These are phyloP conservation scores for Tolypocladium album DNA, from an alignment of 2,329 filamentous ascomycete species.

Conservation along the genomic window DNA sequence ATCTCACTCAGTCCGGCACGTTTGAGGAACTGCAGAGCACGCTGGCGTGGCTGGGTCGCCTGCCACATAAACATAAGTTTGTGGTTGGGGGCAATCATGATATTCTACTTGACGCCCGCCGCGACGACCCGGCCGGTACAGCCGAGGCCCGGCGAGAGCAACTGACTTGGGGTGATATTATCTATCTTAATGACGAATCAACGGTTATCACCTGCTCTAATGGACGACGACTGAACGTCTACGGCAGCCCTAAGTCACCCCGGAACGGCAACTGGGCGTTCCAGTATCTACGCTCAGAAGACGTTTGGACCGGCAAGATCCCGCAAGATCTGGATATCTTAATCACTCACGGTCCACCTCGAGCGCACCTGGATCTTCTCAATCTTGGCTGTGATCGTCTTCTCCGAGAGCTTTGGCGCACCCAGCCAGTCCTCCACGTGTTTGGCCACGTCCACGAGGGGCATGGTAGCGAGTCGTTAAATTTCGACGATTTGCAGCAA, in stretches of 20 bases:
- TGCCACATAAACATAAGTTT: slow-evolving; percentile 29
- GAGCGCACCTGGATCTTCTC: slow-evolving; percentile 23
- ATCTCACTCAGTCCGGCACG: slow-evolving; percentile 33
- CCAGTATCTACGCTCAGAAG: slow-evolving; percentile 21
- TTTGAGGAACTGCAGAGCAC: slow-evolving; percentile 24
- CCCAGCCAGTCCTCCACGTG: slow-evolving; percentile 48
- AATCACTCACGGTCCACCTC: slow-evolving; percentile 26
- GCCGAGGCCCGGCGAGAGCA: not conserved
- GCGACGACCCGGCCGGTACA: not conserved
- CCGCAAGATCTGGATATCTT: slow-evolving; percentile 22
- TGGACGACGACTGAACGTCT: slow-evolving; percentile 4
- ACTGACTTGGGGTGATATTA: slow-evolving; percentile 13
- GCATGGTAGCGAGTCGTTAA: slow-evolving; percentile 17
- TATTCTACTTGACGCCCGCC: slow-evolving; percentile 14
- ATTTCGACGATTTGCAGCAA: slow-evolving; percentile 17
- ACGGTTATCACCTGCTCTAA: not conserved
- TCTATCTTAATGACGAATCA: slow-evolving; percentile 13
- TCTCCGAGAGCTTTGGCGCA: slow-evolving; percentile 36
- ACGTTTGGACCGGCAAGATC: slow-evolving; percentile 16
- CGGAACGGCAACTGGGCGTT: slow-evolving; percentile 28
- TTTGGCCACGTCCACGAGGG: slow-evolving; percentile 60
- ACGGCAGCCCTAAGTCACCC: slow-evolving; percentile 20
- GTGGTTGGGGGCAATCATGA: slow-evolving; percentile 36
- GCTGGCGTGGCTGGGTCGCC: slow-evolving; percentile 26
- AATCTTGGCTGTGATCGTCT: slow-evolving; percentile 19